Conservation (phyloP, 2,329 filamentous ascomycete species). For the Colletotrichum scovillei region DNA sequence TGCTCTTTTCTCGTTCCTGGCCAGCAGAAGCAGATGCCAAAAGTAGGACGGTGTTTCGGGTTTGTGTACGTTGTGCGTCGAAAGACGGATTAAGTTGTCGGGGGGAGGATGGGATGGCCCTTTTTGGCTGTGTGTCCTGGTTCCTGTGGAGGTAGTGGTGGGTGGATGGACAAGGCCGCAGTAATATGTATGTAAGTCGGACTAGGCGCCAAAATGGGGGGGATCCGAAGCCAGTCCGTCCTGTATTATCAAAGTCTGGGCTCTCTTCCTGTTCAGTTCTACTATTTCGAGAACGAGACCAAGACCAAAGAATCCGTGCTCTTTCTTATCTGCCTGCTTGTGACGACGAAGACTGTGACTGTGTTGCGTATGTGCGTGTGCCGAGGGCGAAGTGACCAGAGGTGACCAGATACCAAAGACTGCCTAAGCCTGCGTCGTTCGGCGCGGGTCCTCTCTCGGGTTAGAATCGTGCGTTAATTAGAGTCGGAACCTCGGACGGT, state of each 20-base stretch:
- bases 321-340: constrained; percentile 8
- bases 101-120: constrained; percentile 31
- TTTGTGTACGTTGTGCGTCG: constrained; percentile 34
- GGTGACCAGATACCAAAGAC: constrained; percentile 25
- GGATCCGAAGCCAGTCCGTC: constrained; percentile 25
- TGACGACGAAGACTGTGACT: constrained; percentile 13
- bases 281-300: neutral
- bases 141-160: constrained; percentile 14
- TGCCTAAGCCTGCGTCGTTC: constrained; percentile 25
- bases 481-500: constrained; percentile 28
- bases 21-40: constrained; percentile 35
- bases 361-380: neutral
- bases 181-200: constrained; percentile 33
- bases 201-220: constrained; percentile 20
- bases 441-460: constrained; percentile 15
- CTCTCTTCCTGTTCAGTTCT: neutral
- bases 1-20: constrained; percentile 27
- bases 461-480: constrained; percentile 35
- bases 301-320: constrained; percentile 6
- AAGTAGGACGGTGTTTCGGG: constrained; percentile 35
- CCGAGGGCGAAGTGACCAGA: neutral
- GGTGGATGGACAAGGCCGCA: constrained; percentile 7
- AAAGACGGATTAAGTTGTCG: constrained; percentile 33
- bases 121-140: constrained; percentile 14
- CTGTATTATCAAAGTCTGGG: constrained; percentile 11